A percentile compares a stretch with the other conserved stretches of the same genome.
Conservation (phyloP, 768 basidiomycete species). For the Mycena vulgaris region DNA sequence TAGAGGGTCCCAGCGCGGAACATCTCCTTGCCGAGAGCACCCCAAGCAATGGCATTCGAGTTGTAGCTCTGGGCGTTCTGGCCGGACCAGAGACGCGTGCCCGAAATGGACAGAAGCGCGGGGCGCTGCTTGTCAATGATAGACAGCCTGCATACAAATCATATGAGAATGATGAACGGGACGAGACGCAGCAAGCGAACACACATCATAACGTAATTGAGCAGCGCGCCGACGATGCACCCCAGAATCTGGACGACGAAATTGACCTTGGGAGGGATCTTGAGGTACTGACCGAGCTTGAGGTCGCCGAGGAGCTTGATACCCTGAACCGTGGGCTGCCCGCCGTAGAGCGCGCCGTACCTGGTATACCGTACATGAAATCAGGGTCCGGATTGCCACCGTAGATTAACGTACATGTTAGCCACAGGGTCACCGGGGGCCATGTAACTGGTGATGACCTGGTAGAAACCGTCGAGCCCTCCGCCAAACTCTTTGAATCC, state of each 20-base stretch:
- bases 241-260: slow-evolving; percentile 64
- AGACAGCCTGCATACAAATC: slow-evolving; percentile 21
- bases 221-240: slow-evolving; percentile 52
- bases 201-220: slow-evolving; percentile 44
- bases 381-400: slow-evolving; percentile 12
- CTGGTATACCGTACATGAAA: slow-evolving; percentile 18
- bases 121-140: slow-evolving; percentile 28
- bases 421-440: slow-evolving; percentile 50
- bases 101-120: slow-evolving; percentile 42
- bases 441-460: slow-evolving; percentile 29
- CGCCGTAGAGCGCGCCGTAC: slow-evolving; percentile 44
- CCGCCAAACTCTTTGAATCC: slow-evolving; percentile 21
- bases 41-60: slow-evolving; percentile 49
- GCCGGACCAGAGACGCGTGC: slow-evolving; percentile 51
- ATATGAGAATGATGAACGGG: slow-evolving; percentile 12
- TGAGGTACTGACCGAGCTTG: slow-evolving; percentile 55
- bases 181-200: slow-evolving; percentile 20
- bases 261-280: slow-evolving; percentile 64
- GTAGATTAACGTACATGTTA: slow-evolving; percentile 47
- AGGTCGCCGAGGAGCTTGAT: slow-evolving; percentile 59
- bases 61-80: slow-evolving; percentile 49
- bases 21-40: slow-evolving; percentile 50
- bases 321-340: slow-evolving; percentile 55
- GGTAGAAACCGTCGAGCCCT: slow-evolving; percentile 29
- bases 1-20: slow-evolving; percentile 44